phyloP scores from a whole-genome alignment of 2,329 filamentous ascomycete genomes.

The Aureobasidium sp. region DNA sequence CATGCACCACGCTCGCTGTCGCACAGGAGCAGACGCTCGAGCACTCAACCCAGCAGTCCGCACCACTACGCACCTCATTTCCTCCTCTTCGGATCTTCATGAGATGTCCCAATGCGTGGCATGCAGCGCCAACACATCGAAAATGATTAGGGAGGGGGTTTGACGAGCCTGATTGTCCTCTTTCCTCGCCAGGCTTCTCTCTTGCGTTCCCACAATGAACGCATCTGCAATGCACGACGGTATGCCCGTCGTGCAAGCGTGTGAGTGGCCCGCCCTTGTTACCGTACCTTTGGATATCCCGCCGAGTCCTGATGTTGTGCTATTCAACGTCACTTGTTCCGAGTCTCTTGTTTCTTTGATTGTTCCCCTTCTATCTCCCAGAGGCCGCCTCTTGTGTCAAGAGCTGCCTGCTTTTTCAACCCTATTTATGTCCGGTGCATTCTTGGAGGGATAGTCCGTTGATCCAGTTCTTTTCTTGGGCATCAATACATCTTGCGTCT shows the following conservation, averaged over 20 bases:
- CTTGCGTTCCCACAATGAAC: constrained; percentile 1
- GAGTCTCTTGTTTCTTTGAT: neutral
- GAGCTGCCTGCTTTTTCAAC: neutral
- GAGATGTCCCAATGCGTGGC: constrained; percentile 5
- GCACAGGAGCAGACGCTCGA: constrained; percentile 9
- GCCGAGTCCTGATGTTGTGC: constrained; percentile 9
- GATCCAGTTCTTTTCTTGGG: neutral
- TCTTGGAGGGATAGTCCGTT: neutral
- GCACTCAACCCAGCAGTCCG: neutral
- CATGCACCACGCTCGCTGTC: constrained; percentile 11
- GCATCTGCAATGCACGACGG: constrained; percentile 12
- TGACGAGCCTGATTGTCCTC: neutral
- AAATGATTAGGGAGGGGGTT: constrained; percentile 7
- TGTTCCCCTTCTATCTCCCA: neutral
- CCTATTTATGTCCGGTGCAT: neutral
- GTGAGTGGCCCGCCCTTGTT: neutral
- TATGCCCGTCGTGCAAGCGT: constrained; percentile 8
- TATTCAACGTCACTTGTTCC: constrained; percentile 8
- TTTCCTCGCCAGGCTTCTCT: neutral
- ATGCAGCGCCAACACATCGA: constrained; percentile 11
- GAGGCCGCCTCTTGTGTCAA: neutral
- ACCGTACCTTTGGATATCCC: constrained; percentile 5
- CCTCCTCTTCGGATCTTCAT: neutral
- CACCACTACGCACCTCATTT: constrained; percentile 3
- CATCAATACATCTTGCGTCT: constrained; percentile 7